phyloP scores from a whole-genome alignment of 1,284 basidiomycete genomes.

The Sphagnurus paluster region DNA sequence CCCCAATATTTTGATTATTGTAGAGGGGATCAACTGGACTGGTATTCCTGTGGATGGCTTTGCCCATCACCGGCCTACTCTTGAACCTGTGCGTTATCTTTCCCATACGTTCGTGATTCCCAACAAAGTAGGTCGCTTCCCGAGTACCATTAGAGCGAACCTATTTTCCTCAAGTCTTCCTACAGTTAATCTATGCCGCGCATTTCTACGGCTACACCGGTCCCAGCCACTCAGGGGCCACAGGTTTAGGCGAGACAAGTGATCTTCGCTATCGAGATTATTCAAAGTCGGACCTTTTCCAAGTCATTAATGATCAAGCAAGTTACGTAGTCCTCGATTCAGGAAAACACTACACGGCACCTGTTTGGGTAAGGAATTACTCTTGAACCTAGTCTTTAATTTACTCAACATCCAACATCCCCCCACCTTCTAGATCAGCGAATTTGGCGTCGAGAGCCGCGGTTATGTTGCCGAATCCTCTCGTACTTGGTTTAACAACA shows the following conservation, averaged over 20 bases:
- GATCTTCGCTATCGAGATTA: conserved; percentile 18
- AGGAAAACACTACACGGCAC: conserved; percentile 17
- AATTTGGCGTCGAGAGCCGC: conserved; percentile 17
- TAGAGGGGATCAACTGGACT: conserved; percentile 19
- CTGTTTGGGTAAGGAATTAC: conserved; percentile 10
- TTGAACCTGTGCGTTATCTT: conserved; percentile 13
- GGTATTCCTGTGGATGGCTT: conserved; percentile 17
- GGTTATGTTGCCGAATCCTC: conserved; percentile 8
- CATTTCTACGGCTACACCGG: conserved; percentile 19
- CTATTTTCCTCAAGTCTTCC: no score
- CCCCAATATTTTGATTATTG: conserved; percentile 14
- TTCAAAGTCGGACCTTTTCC: conserved; percentile 11
- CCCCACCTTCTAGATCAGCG: conserved; percentile 16
- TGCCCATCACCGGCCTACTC: conserved; percentile 15
- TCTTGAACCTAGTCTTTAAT: neutral
- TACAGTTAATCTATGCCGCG: conserved; percentile 16
- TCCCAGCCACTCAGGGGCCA: conserved; percentile 17
- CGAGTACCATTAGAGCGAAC: no score
- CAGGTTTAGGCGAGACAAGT: conserved; percentile 17
- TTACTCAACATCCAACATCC: neutral
- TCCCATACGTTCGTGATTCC: conserved; percentile 15
- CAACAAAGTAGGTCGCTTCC: conserved; percentile 13
- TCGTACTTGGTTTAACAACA: conserved; percentile 15
- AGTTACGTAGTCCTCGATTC: conserved; percentile 15
- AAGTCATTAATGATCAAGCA: conserved; percentile 13